A percentile compares a stretch with the other conserved stretches of the same genome.
These are phyloP conservation scores for Xerocomus potaroensis DNA, from an alignment of 768 basidiomycete species.

Conservation along the genomic window DNA sequence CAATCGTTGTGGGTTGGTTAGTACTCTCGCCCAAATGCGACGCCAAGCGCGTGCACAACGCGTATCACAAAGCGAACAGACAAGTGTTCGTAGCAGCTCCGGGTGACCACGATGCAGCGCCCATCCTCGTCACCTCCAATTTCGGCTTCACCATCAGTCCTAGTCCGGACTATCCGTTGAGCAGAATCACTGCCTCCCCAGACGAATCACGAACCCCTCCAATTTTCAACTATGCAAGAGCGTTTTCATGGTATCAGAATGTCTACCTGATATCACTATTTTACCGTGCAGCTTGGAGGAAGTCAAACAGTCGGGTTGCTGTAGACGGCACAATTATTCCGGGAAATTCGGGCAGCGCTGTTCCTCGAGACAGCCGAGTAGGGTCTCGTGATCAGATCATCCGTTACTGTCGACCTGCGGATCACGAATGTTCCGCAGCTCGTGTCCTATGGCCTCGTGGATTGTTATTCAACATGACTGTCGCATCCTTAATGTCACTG, in stretches of 20 bases:
- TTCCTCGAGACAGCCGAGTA: slow-evolving; percentile 14
- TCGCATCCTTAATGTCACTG: slow-evolving; percentile 30
- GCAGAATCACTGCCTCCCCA: slow-evolving; percentile 12
- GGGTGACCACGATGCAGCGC: not conserved
- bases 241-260: slow-evolving; percentile 16
- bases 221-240: slow-evolving; percentile 23
- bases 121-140: slow-evolving; percentile 3
- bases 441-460: slow-evolving; percentile 20
- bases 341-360: not conserved
- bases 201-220: slow-evolving; percentile 25
- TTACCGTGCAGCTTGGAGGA: slow-evolving; percentile 16
- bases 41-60: slow-evolving; percentile 24
- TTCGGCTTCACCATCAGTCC: slow-evolving; percentile 15
- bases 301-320: not conserved
- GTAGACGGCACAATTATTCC: not conserved
- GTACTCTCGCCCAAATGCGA: slow-evolving; percentile 40
- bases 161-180: not conserved
- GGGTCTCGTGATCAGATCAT: slow-evolving; percentile 18
- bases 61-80: slow-evolving; percentile 14
- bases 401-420: slow-evolving; percentile 17
- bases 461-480: slow-evolving; percentile 20
- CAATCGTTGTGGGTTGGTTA: slow-evolving; percentile 39
- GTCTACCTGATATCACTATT: slow-evolving; percentile 14
- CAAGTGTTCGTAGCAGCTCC: not conserved
- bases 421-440: not conserved